These are phyloP conservation scores for Aspergillus sp. DNA, from an alignment of 2,329 filamentous ascomycete genomes.

Conservation along the genomic window DNA sequence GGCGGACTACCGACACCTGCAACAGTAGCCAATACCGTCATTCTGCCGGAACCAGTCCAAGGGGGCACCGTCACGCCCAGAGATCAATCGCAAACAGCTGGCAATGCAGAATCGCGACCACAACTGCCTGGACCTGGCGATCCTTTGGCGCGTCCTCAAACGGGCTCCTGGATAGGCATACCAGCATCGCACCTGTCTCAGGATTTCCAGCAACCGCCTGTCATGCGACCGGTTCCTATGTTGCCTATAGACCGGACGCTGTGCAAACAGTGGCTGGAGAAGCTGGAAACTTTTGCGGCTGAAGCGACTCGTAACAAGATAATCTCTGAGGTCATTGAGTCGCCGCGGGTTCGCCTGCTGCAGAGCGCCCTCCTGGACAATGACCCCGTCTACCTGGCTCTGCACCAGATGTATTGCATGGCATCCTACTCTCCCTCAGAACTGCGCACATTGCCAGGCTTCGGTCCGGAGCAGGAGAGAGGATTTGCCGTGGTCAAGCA, in stretches of 20 bases:
- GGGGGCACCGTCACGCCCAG: not conserved
- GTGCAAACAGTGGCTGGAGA: not conserved
- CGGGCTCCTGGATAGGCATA: not conserved
- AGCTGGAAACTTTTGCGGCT: conserved; percentile 22
- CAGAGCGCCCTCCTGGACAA: conserved; percentile 55
- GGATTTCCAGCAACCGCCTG: not conserved
- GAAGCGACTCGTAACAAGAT: conserved; percentile 21
- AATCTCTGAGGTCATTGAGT: conserved; percentile 44
- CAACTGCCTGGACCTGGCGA: not conserved
- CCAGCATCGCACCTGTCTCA: not conserved
- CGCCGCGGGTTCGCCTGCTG: conserved; percentile 56
- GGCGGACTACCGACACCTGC: not conserved
- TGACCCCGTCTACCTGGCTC: conserved; percentile 65
- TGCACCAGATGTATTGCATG: conserved; percentile 67
- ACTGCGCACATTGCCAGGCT: conserved; percentile 42
- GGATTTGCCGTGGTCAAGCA: conserved; percentile 42
- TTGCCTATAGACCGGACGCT: not conserved
- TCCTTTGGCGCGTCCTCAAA: not conserved
- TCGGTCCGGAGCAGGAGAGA: conserved; percentile 29
- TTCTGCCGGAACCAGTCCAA: not conserved
- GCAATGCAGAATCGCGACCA: not conserved
- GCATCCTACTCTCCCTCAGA: conserved; percentile 48
- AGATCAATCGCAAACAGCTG: not conserved
- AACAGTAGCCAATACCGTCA: not conserved
- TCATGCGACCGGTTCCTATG: not conserved